These are phyloP conservation scores for Pseudozyma sp. DNA, from an alignment of 1,284 basidiomycete genomes.

Conservation along the genomic window DNA sequence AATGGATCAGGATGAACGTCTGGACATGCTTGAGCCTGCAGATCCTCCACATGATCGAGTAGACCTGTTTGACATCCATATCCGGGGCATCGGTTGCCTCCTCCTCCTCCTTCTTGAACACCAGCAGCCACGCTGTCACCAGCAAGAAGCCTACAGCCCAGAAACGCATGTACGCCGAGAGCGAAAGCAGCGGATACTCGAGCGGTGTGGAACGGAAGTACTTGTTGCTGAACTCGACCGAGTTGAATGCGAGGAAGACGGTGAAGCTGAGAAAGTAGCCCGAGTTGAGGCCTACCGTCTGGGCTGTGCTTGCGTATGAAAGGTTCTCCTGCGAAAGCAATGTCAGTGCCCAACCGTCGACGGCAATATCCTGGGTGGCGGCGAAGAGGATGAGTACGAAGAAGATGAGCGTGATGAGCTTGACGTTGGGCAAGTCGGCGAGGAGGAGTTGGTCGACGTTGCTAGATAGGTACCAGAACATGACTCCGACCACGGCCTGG, in stretches of 20 bases:
- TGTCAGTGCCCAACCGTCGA: constrained; percentile 98
- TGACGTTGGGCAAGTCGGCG: constrained; percentile 81
- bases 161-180: constrained; percentile 86
- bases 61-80: constrained; percentile 90
- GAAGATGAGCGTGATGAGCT: constrained; percentile 85
- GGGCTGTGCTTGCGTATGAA: constrained; percentile 96
- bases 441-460: constrained; percentile 84
- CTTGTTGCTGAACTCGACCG: constrained; percentile 86
- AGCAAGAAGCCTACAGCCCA: constrained; percentile 83
- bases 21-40: constrained; percentile 92
- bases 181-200: constrained; percentile 83
- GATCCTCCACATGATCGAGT: constrained; percentile 93
- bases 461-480: constrained; percentile 88
- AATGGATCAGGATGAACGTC: constrained; percentile 84
- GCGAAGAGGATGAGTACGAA: constrained; percentile 89
- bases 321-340: constrained; percentile 94
- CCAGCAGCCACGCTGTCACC: constrained; percentile 86
- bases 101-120: constrained; percentile 87
- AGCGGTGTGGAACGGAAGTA: constrained; percentile 75
- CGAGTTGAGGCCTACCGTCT: constrained; percentile 95
- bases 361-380: constrained; percentile 99
- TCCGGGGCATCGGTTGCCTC: constrained; percentile 72
- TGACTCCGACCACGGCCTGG: constrained; percentile 86
- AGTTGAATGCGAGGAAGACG: constrained; percentile 96
- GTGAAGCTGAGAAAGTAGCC: constrained; percentile 97